These are phyloP conservation scores for Amphirosellinia nigrospora DNA, from an alignment of 495 filamentous ascomycete species.

Conservation along the genomic window DNA sequence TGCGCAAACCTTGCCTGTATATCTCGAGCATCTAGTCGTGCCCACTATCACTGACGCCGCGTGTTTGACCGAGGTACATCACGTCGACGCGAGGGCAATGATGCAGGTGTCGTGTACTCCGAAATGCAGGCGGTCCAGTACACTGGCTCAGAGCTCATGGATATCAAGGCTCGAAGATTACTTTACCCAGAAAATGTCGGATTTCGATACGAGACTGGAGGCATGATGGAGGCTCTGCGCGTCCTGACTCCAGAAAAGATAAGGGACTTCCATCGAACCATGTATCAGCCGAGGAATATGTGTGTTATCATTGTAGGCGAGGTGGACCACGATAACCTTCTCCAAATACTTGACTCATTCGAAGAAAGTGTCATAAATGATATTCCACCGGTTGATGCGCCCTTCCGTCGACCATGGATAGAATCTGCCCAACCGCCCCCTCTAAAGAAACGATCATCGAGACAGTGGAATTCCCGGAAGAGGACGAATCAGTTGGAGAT, in stretches of 20 bases:
- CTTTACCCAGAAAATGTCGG: slow-evolving; percentile 89
- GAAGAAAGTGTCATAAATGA: slow-evolving; percentile 84
- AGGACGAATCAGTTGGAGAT: slow-evolving; percentile 91
- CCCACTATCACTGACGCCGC: slow-evolving; percentile 91
- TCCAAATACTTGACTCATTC: slow-evolving; percentile 83
- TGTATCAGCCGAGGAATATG: slow-evolving; percentile 98
- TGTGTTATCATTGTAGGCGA: slow-evolving; percentile 90
- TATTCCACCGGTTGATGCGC: slow-evolving; percentile 72
- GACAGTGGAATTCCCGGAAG: slow-evolving; percentile 91
- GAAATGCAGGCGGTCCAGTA: slow-evolving; percentile 98
- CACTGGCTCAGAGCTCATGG: slow-evolving; percentile 79
- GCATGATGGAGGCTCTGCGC: slow-evolving; percentile 91
- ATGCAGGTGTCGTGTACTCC: slow-evolving; percentile 97
- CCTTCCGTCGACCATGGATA: slow-evolving; percentile 87
- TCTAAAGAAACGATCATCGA: slow-evolving; percentile 71
- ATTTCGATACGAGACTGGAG: slow-evolving; percentile 95
- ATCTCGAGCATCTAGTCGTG: slow-evolving; percentile 91
- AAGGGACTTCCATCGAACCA: slow-evolving; percentile 87
- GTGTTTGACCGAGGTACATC: slow-evolving; percentile 95
- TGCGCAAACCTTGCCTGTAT: slow-evolving; percentile 90
- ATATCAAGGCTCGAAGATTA: slow-evolving; percentile 73
- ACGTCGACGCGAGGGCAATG: slow-evolving; percentile 89
- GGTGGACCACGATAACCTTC: slow-evolving; percentile 79
- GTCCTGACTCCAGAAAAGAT: slow-evolving; percentile 88
- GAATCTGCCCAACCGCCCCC: slow-evolving; percentile 80